Conservation (phyloP, 108 stramenopile genomes). For the Cyclostephanos invisitatus region DNA sequence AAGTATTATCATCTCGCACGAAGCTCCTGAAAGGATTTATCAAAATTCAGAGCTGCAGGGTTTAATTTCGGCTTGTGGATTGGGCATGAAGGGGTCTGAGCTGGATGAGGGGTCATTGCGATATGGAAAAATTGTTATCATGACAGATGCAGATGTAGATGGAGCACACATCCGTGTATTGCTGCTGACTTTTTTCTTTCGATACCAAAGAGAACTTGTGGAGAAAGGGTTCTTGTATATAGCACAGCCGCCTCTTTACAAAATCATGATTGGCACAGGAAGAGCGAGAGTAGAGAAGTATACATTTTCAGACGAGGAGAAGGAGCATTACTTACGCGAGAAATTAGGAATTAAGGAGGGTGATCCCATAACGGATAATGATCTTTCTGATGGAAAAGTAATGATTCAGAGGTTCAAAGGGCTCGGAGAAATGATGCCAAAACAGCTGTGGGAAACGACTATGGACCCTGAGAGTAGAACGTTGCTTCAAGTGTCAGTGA, state of each 20-base stretch:
- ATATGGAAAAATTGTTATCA: constrained; percentile 89
- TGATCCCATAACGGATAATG: constrained; percentile 35
- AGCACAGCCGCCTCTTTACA: constrained; percentile 95
- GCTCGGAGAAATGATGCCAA: constrained; percentile 96
- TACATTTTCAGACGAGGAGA: constrained; percentile 70
- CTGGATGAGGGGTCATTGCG: constrained; percentile 77
- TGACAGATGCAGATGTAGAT: constrained; percentile 98
- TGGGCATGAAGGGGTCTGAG: constrained; percentile 88
- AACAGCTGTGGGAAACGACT: constrained; percentile 94
- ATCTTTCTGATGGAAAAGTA: constrained; percentile 59
- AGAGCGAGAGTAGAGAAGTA: constrained; percentile 59
- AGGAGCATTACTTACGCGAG: constrained; percentile 52
- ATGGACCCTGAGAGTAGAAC: constrained; percentile 89
- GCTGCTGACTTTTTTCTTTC: constrained; percentile 92
- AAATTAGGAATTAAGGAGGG: constrained; percentile 45
- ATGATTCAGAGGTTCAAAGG: constrained; percentile 87
- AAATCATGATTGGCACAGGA: constrained; percentile 77
- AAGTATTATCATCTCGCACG: neutral
- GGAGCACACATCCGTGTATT: constrained; percentile 96
- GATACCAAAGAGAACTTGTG: constrained; percentile 90
- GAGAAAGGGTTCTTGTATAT: constrained; percentile 91
- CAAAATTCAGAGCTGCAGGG: constrained; percentile 92
- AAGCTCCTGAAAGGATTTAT: constrained; percentile 86
- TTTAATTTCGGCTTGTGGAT: constrained; percentile 88
- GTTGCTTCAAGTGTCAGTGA: constrained; percentile 83